Conservation (phyloP, 768 basidiomycete species). For the Pleurotus tuber-regium region DNA sequence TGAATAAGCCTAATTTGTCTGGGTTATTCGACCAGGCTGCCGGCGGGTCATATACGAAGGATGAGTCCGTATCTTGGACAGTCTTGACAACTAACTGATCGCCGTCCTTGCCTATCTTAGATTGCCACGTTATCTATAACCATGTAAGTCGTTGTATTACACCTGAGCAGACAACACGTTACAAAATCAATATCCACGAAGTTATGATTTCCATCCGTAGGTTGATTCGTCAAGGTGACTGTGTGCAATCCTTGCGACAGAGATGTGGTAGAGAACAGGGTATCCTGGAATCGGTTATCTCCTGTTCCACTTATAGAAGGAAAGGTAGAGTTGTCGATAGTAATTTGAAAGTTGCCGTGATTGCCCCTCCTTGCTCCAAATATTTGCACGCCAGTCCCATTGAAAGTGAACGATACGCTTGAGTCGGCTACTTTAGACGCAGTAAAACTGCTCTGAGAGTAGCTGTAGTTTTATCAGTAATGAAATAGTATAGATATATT, state of each 20-base stretch:
- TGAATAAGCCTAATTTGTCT: constrained; percentile 32
- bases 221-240: constrained; percentile 18
- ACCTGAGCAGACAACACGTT: background rate
- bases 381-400: constrained; percentile 24
- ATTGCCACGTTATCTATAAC: constrained; percentile 11
- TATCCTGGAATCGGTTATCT: constrained; percentile 20
- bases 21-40: constrained; percentile 32
- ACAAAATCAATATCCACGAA: constrained; percentile 13
- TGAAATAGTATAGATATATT: constrained; percentile 13
- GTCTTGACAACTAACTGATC: constrained; percentile 18
- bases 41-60: constrained; percentile 33
- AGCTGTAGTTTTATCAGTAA: constrained; percentile 20
- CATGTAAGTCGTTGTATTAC: background rate
- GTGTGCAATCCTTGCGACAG: constrained; percentile 28
- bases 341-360: constrained; percentile 10
- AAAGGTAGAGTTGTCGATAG: constrained; percentile 11
- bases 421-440: constrained; percentile 25
- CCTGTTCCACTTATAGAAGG: constrained; percentile 17
- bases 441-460: constrained; percentile 34
- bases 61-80: constrained; percentile 32
- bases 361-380: constrained; percentile 12
- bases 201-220: background rate
- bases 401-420: constrained; percentile 27
- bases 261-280: constrained; percentile 26
- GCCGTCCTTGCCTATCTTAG: constrained; percentile 5